These are phyloP conservation scores for Draba incana DNA, from an alignment of 345 rosid species.

Conservation along the genomic window DNA sequence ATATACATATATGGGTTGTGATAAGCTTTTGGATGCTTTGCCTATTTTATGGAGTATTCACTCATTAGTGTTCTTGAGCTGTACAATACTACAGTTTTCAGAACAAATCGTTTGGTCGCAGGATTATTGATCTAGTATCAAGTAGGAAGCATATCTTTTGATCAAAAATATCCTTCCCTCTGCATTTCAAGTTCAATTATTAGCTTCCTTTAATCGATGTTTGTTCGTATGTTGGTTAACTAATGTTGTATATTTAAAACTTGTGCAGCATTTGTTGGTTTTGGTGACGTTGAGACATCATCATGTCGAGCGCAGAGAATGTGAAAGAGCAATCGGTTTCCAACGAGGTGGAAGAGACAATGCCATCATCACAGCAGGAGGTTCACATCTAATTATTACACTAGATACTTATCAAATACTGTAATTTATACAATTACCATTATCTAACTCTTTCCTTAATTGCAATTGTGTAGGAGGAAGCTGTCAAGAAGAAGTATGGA, in stretches of 20 bases:
- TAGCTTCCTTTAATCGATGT: not conserved
- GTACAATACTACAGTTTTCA: not conserved
- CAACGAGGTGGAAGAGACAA: slow-evolving; percentile 45
- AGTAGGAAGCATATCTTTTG: slow-evolving; percentile 15
- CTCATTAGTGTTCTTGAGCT: not conserved
- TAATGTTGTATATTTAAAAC: slow-evolving; percentile 14
- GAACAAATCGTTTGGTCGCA: slow-evolving; percentile 4
- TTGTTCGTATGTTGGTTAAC: not conserved
- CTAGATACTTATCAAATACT: slow-evolving; percentile 1
- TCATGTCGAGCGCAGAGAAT: slow-evolving; percentile 60
- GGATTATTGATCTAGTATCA: slow-evolving; percentile 1
- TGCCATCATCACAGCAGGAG: slow-evolving; percentile 73
- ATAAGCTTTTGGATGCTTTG: slow-evolving; percentile 12
- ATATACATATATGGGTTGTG: not conserved
- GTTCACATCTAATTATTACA: slow-evolving; percentile 40
- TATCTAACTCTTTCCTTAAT: slow-evolving; percentile 14
- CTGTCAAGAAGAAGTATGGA: slow-evolving; percentile 86
- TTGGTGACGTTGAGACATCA: slow-evolving; percentile 41
- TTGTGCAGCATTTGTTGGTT: slow-evolving; percentile 34
- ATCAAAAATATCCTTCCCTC: not conserved
- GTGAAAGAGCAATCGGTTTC: slow-evolving; percentile 55
- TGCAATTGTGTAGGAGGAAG: slow-evolving; percentile 60
- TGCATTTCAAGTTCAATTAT: not conserved
- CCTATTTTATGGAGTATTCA: not conserved
- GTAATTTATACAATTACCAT: not conserved